A percentile compares a stretch with the other conserved stretches of the same genome.
These are phyloP conservation scores for Cordyceps farinosa DNA, from an alignment of 2,329 filamentous ascomycete genomes.

Conservation along the genomic window DNA sequence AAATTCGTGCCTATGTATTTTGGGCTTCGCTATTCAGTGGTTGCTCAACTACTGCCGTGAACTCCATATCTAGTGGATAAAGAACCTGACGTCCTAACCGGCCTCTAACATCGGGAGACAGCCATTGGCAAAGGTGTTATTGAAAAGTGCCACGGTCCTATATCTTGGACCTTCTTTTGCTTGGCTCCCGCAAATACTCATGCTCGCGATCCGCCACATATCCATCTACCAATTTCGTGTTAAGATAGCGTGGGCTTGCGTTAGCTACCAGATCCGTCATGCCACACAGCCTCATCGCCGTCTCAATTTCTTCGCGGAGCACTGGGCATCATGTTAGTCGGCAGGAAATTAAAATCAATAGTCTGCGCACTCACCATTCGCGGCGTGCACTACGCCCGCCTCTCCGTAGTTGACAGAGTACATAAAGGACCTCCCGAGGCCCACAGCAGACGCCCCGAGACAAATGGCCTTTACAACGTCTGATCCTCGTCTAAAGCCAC, in stretches of 20 bases:
- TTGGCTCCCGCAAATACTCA: neutral
- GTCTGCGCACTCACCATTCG: conserved; percentile 31
- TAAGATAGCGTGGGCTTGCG: conserved; percentile 22
- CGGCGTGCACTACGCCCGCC: conserved; percentile 42
- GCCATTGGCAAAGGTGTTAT: neutral
- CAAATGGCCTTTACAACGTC: conserved; percentile 43
- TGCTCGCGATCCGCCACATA: conserved; percentile 16
- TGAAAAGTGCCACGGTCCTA: neutral
- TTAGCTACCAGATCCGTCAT: conserved; percentile 22
- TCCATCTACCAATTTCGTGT: conserved; percentile 25
- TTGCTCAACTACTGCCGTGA: too few relatives aligned
- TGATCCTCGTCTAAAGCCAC: conserved; percentile 40
- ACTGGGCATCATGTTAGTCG: conserved; percentile 25
- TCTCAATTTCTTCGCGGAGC: conserved; percentile 36
- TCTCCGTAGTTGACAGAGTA: conserved; percentile 38
- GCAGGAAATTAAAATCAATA: neutral
- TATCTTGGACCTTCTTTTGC: neutral
- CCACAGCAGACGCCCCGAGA: conserved; percentile 40
- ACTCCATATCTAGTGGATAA: too few relatives aligned
- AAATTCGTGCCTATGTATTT: too few relatives aligned
- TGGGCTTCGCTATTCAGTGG: too few relatives aligned
- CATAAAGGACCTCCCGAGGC: conserved; percentile 47
- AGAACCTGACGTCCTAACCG: too few relatives aligned
- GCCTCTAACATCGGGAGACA: neutral
- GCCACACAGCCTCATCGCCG: conserved; percentile 34